Evolutionary conservation across 768 basidiomycete genomes (phyloP).

Genomic region (Termitomyces titanicus): DNA sequence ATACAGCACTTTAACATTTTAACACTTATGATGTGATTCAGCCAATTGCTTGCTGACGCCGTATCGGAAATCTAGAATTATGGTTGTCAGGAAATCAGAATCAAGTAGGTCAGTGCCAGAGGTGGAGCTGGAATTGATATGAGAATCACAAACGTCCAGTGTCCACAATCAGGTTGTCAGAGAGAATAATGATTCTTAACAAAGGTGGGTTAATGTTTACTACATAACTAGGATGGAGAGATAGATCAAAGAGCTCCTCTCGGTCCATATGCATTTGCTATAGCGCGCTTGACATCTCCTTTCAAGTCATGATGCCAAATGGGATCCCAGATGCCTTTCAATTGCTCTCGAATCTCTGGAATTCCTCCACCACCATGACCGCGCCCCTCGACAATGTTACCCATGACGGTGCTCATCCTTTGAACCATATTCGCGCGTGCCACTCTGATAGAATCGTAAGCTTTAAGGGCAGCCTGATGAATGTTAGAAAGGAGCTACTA

Average conservation of each 20-base stretch:
- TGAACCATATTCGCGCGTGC: slow-evolving; percentile 50
- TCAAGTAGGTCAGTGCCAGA: slow-evolving; percentile 48
- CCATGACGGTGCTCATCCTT: slow-evolving; percentile 34
- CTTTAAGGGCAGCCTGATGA: slow-evolving; percentile 39
- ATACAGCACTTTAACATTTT: too few relatives aligned
- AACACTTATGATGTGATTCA: slow-evolving; percentile 50
- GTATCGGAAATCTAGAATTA: slow-evolving; percentile 40
- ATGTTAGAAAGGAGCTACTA: background rate
- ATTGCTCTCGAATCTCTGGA: slow-evolving; percentile 28
- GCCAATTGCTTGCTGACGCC: slow-evolving; percentile 49
- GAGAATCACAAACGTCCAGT: slow-evolving; percentile 30
- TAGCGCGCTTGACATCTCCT: slow-evolving; percentile 32
- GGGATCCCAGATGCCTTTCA: slow-evolving; percentile 40
- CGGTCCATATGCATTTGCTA: slow-evolving; percentile 14
- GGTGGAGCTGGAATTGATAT: slow-evolving; percentile 38
- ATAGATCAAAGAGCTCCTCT: slow-evolving; percentile 1
- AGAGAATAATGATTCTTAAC: slow-evolving; percentile 29
- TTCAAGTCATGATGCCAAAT: slow-evolving; percentile 49
- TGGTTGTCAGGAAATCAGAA: slow-evolving; percentile 31
- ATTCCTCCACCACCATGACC: slow-evolving; percentile 27
- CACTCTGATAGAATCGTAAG: slow-evolving; percentile 41
- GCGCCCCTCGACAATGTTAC: slow-evolving; percentile 40
- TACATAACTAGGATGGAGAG: too few relatives aligned
- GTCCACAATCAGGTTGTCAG: slow-evolving; percentile 28
- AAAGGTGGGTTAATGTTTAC: slow-evolving; percentile 17